These are phyloP conservation scores for Warburgia ugandensis DNA, from an alignment of 164 flowering plant genomes.

Conservation along the genomic window DNA sequence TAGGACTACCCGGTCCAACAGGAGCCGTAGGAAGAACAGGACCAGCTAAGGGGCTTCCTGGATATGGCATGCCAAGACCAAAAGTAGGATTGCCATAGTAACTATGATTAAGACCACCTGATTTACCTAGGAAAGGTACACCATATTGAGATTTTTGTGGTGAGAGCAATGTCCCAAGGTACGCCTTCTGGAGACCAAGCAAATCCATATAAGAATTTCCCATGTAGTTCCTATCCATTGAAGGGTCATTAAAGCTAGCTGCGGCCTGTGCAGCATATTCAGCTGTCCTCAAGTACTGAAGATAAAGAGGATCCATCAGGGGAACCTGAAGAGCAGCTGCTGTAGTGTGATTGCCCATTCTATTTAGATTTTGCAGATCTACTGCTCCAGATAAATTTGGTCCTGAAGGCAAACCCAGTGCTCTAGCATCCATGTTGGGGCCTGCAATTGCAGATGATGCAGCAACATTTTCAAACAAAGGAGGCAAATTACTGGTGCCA, in stretches of 20 bases:
- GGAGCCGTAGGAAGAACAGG: conserved; percentile 57
- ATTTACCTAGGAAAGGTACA: conserved; percentile 42
- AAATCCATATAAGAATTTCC: conserved; percentile 49
- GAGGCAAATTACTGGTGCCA: conserved; percentile 47
- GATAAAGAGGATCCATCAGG: conserved; percentile 53
- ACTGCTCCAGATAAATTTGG: conserved; percentile 47
- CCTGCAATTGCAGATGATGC: conserved; percentile 54
- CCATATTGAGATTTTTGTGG: conserved; percentile 67
- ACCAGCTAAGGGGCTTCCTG: conserved; percentile 51
- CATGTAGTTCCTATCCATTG: conserved; percentile 41
- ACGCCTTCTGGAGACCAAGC: conserved; percentile 68
- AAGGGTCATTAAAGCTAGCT: conserved; percentile 38
- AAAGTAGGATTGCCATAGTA: conserved; percentile 51
- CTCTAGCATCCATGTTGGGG: conserved; percentile 44
- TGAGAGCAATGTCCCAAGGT: conserved; percentile 48
- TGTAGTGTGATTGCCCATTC: conserved; percentile 42
- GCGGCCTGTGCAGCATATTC: conserved; percentile 63
- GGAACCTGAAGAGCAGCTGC: conserved; percentile 39
- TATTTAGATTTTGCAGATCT: conserved; percentile 40
- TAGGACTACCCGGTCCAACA: conserved; percentile 53
- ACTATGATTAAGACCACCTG: conserved; percentile 41
- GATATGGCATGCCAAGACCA: conserved; percentile 69
- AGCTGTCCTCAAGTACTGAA: conserved; percentile 57
- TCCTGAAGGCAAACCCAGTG: conserved; percentile 36
- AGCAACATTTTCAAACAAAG: conserved; percentile 47